Conservation (phyloP, 2,329 filamentous ascomycete species). For the Niveomyces coronatus region DNA sequence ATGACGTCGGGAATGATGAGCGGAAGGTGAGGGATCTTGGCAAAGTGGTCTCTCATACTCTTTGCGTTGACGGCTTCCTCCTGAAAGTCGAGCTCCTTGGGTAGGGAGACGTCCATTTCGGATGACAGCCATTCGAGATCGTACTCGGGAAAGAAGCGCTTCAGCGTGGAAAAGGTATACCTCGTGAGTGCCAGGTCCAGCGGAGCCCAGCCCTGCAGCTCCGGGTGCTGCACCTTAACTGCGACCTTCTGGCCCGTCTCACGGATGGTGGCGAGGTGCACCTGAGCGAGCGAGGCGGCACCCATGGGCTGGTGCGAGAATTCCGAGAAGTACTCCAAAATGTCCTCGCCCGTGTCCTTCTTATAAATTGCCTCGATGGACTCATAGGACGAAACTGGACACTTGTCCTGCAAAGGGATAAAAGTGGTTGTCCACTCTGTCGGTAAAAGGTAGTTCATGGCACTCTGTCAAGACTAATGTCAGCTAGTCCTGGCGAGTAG, state of each 20-base stretch:
- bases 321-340: constrained; percentile 76
- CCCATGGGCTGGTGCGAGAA: constrained; percentile 77
- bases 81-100: constrained; percentile 83
- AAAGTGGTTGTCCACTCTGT: constrained; percentile 92
- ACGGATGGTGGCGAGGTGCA: constrained; percentile 77
- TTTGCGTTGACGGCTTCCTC: constrained; percentile 78
- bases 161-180: constrained; percentile 83
- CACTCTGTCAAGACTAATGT: constrained; percentile 50
- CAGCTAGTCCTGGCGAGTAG: constrained; percentile 11
- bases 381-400: constrained; percentile 80
- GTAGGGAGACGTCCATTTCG: constrained; percentile 86
- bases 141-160: constrained; percentile 93
- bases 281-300: constrained; percentile 87
- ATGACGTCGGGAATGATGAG: constrained; percentile 82
- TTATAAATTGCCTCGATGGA: constrained; percentile 82
- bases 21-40: constrained; percentile 60
- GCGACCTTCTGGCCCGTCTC: constrained; percentile 79
- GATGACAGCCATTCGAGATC: constrained; percentile 91
- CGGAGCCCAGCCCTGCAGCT: constrained; percentile 78
- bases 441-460: constrained; percentile 89
- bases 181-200: constrained; percentile 78
- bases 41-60: constrained; percentile 72
- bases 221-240: constrained; percentile 93
- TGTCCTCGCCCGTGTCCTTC: constrained; percentile 65
- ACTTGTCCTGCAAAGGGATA: constrained; percentile 90